These are phyloP conservation scores for Thinopyrum elongatum DNA, from an alignment of 176 grass and related monocot genomes.

Conservation along the genomic window DNA sequence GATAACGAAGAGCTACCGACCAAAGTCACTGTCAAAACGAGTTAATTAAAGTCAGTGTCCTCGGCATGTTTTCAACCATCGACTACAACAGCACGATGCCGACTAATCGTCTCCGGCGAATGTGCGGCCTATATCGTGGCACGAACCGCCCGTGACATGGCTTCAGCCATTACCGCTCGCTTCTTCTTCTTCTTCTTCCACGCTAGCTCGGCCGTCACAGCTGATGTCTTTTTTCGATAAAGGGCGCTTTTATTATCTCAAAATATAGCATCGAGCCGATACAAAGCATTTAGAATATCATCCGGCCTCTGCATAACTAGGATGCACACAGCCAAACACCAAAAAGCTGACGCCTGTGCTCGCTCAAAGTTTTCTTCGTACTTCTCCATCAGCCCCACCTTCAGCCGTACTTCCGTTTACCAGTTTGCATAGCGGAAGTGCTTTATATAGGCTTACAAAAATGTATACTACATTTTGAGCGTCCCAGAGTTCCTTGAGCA, in stretches of 20 bases:
- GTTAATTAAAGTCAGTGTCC: background rate
- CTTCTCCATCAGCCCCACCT: background rate
- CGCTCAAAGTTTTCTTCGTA: background rate
- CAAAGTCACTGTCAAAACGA: background rate
- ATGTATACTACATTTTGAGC: background rate
- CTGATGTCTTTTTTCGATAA: too few relatives aligned
- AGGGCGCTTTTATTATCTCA: too few relatives aligned
- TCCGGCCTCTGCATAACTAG: too few relatives aligned
- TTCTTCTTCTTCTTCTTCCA: background rate
- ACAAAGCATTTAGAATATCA: too few relatives aligned
- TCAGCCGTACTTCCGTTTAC: background rate
- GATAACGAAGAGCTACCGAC: background rate
- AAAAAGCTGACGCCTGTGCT: conserved; percentile 25
- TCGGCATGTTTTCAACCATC: too few relatives aligned
- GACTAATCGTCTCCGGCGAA: background rate
- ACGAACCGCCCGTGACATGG: background rate
- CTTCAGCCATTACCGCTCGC: background rate
- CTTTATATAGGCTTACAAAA: background rate
- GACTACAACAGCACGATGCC: background rate
- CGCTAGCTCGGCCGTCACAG: conserved; percentile 11
- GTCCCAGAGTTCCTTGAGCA: background rate
- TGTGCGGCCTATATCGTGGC: conserved; percentile 7
- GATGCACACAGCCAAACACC: too few relatives aligned
- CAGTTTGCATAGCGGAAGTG: background rate
- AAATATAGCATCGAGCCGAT: too few relatives aligned